Base-by-base conservation (phyloP, 805 yeast species). In the Candida insectorum region DNA sequence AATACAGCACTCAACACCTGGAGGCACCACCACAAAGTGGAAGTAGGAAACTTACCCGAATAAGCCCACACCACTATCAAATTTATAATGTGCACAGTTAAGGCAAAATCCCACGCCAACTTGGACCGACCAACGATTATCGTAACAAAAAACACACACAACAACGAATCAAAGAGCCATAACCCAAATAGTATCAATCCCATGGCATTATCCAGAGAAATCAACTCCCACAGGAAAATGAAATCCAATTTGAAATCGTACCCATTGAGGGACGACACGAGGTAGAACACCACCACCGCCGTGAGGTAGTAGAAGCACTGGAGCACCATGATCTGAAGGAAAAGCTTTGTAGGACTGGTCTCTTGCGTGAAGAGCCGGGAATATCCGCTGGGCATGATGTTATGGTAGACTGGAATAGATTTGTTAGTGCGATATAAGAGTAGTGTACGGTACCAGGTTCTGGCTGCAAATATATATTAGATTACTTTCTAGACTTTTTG, bases 61-160 rank as follows among this genome's bases (percentile, higher is more conserved):
- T 77, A 78, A 1, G 75, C 39, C 77, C 85, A 79, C 0, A 79
- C 85, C 3, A 86, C 78, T 3, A 79, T 33, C 16, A 91, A 58
- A 59, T 91, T 82, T 31, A 93, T 73, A 15, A 83, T 77, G 57
- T 93, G 96, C 11, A 91, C 77, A 0, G 98, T 93, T n/a, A 91
- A 52, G 8, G 96, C 96, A 63, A 93, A 91, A 60, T 91, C 98
- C 84, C 96, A 84, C 0, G 97, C 97, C 31, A 91, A 64, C 56
- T 91, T 93, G 26, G 95, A 84, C 37, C 97, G 69, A 0, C 97
- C 96, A 9, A 91, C 96, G 17, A 91, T 79, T 2, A 89, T 60
- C 1, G 95, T 86, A 51, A 91, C 79, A 52, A 86, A 87, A 8
- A 86, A 57, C 1, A 88, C 96, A 45, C 95, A 82, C 25, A 93